Evolutionary conservation across 2,329 filamentous ascomycete genomes (phyloP).

Genomic region (Colletotrichum eleusines): DNA sequence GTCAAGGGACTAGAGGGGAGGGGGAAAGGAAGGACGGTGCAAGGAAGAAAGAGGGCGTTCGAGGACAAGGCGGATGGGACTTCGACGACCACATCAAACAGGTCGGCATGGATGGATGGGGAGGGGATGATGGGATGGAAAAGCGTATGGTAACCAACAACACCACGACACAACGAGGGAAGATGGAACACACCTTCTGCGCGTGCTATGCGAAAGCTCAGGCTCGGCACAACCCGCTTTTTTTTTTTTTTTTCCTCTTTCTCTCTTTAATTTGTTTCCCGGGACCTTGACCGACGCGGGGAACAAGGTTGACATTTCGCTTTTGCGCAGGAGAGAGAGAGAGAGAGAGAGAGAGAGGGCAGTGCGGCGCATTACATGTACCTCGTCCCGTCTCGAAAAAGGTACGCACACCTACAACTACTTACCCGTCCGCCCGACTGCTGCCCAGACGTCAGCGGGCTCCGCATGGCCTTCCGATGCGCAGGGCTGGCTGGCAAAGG

Average conservation of each 20-base stretch:
- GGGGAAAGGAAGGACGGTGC: not conserved
- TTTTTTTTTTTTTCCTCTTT: too few relatives aligned
- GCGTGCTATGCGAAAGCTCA: slow-evolving; percentile 11
- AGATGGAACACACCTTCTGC: slow-evolving; percentile 17
- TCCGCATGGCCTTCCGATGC: slow-evolving; percentile 25
- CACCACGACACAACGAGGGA: slow-evolving; percentile 16
- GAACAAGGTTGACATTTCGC: slow-evolving; percentile 22
- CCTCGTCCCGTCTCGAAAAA: too few relatives aligned
- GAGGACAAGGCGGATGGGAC: slow-evolving; percentile 1
- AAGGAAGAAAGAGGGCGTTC: not conserved
- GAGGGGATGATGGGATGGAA: too few relatives aligned
- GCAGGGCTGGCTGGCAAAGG: not conserved
- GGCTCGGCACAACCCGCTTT: slow-evolving; percentile 39
- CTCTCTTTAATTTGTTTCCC: too few relatives aligned
- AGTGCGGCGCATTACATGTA: too few relatives aligned
- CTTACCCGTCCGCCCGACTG: too few relatives aligned
- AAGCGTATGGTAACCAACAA: slow-evolving; percentile 26
- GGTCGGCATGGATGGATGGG: slow-evolving; percentile 15
- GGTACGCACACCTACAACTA: too few relatives aligned
- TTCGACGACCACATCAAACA: not conserved
- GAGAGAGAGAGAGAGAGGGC: not conserved
- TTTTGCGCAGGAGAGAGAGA: slow-evolving; percentile 21
- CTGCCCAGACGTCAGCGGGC: slow-evolving; percentile 32
- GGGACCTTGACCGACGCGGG: slow-evolving; percentile 27
- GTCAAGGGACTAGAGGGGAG: not conserved